A percentile compares a stretch with the other conserved stretches of the same genome.
Evolutionary conservation across 1,284 basidiomycete species (phyloP).

Genomic region (Meira miltonrushii): DNA sequence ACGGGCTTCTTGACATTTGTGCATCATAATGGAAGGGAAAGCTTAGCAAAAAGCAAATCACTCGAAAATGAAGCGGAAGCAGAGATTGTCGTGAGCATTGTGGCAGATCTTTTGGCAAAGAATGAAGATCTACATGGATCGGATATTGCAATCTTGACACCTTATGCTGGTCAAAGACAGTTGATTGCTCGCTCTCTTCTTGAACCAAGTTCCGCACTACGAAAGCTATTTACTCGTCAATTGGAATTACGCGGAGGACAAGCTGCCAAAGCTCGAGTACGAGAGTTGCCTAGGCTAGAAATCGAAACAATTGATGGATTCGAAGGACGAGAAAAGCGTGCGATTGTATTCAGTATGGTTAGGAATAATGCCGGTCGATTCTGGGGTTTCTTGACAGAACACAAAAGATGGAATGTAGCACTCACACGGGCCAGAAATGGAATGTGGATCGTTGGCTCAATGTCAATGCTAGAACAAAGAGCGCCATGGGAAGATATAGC

Average conservation of each 20-base stretch:
- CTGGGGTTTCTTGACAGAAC: conserved; percentile 88
- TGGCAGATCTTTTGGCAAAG: conserved; percentile 32
- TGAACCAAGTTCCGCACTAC: neutral
- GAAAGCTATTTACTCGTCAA: conserved; percentile 1
- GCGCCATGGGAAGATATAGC: too few relatives aligned
- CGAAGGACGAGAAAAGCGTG: conserved; percentile 94
- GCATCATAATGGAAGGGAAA: conserved; percentile 29
- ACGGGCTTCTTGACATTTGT: conserved; percentile 26
- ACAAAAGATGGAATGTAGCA: conserved; percentile 91
- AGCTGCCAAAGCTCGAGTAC: neutral
- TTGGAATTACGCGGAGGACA: neutral
- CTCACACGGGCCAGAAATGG: conserved; percentile 88
- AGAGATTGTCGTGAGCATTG: conserved; percentile 46
- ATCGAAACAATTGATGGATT: conserved; percentile 89
- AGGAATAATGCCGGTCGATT: conserved; percentile 64
- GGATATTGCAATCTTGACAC: conserved; percentile 48
- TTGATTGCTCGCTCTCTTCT: conserved; percentile 22
- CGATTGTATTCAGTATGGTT: conserved; percentile 87
- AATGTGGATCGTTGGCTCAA: conserved; percentile 79
- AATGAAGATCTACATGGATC: conserved; percentile 32
- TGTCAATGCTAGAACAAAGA: conserved; percentile 60
- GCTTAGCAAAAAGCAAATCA: conserved; percentile 30
- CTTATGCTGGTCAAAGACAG: conserved; percentile 44
- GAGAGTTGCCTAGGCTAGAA: conserved; percentile 62
- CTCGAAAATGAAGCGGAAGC: conserved; percentile 39